These are phyloP conservation scores for Naganishia vaughanmartiniae DNA, from an alignment of 768 basidiomycete species.

Conservation along the genomic window DNA sequence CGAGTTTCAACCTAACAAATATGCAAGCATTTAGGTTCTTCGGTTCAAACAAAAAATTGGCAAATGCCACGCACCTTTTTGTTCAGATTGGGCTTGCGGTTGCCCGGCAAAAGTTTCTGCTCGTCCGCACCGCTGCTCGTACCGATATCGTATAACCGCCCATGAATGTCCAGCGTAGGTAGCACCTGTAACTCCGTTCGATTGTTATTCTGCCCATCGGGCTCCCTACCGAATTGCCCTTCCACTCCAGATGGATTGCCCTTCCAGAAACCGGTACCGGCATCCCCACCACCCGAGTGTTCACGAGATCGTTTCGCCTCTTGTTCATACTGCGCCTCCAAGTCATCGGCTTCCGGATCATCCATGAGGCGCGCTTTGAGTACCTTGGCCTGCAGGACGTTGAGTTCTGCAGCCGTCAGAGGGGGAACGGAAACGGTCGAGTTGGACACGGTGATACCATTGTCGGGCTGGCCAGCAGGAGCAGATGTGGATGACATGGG, in stretches of 20 bases:
- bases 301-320: constrained; percentile 57
- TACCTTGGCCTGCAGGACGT: constrained; percentile 88
- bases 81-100: constrained; percentile 70
- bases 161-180: constrained; percentile 80
- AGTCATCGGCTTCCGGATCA: constrained; percentile 67
- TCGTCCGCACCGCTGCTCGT: constrained; percentile 58
- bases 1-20: constrained; percentile 72
- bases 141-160: constrained; percentile 87
- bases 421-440: constrained; percentile 44
- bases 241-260: constrained; percentile 51
- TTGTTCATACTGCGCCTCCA: constrained; percentile 82
- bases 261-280: constrained; percentile 52
- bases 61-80: constrained; percentile 55
- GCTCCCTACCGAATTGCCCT: constrained; percentile 41
- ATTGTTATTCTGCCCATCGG: constrained; percentile 46
- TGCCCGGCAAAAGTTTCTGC: constrained; percentile 59
- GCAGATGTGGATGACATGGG: constrained; percentile 28
- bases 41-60: not conserved
- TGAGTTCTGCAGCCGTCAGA: constrained; percentile 61
- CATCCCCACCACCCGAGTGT: constrained; percentile 39
- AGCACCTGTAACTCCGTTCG: constrained; percentile 74
- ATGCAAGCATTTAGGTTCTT: constrained; percentile 3
- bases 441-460: constrained; percentile 23
- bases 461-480: not conserved
- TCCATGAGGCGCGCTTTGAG: constrained; percentile 85